Evolutionary conservation across 208 protist genomes (phyloP).

Genomic region (Vickermania spadyakhi): DNA sequence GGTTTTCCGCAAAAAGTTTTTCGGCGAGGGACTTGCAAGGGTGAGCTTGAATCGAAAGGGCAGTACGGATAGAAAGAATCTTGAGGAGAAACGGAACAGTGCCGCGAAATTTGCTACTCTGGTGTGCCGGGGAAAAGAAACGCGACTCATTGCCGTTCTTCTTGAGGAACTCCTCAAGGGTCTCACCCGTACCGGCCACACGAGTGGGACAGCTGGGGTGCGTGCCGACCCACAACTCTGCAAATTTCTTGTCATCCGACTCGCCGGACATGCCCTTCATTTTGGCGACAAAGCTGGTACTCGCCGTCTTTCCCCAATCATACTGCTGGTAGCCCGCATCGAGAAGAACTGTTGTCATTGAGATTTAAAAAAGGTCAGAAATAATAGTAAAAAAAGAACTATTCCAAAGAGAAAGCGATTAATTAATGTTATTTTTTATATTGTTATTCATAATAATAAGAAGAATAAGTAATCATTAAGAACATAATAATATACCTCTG

Average conservation of each 20-base stretch:
- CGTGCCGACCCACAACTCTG: conserved; percentile 98
- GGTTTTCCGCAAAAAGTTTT: conserved; percentile 76
- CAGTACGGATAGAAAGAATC: conserved; percentile 92
- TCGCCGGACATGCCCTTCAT: conserved; percentile 54
- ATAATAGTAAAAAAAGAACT: not conserved
- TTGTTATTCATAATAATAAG: too few species aligned
- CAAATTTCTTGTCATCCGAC: conserved; percentile 56
- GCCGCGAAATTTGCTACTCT: conserved; percentile 42
- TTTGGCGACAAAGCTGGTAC: conserved; percentile 73
- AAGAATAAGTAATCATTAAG: too few species aligned
- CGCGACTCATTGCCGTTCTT: conserved; percentile 18
- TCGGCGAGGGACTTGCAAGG: conserved; percentile 92
- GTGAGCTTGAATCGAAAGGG: conserved; percentile 97
- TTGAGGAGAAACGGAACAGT: conserved; percentile 96
- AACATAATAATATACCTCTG: too few species aligned
- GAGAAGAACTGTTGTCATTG: conserved; percentile 10
- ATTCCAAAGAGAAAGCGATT: too few species aligned
- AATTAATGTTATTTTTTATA: too few species aligned
- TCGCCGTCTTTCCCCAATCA: conserved; percentile 71
- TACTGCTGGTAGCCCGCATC: conserved; percentile 76
- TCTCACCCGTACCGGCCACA: conserved; percentile 14
- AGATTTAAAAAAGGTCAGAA: not conserved
- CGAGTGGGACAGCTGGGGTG: conserved; percentile 89
- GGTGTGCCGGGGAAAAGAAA: conserved; percentile 52
- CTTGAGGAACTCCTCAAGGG: conserved; percentile 53